A percentile compares a stretch with the other conserved stretches of the same genome.
Conservation (phyloP, 2,329 filamentous ascomycete genomes). For the Trichoderma gracile region DNA sequence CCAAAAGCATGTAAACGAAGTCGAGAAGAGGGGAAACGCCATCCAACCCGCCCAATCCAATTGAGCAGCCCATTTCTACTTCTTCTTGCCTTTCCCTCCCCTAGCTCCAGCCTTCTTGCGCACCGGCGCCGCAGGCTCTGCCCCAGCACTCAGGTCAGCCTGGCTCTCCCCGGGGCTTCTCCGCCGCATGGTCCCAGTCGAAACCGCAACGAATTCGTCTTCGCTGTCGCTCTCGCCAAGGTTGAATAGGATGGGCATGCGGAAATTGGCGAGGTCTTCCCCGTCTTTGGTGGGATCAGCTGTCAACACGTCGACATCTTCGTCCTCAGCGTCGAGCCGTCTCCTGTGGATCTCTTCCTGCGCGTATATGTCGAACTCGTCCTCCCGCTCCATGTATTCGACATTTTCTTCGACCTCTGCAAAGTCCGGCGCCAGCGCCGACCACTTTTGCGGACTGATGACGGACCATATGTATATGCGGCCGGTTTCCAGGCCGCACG, state of each 20-base stretch:
- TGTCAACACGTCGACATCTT: constrained; percentile 86
- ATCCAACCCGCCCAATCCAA: neutral
- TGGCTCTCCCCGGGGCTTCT: constrained; percentile 76
- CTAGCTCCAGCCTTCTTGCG: constrained; percentile 45
- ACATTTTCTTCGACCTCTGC: constrained; percentile 97
- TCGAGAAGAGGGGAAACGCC: neutral
- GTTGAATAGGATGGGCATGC: constrained; percentile 91
- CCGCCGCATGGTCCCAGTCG: constrained; percentile 79
- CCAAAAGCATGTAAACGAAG: neutral
- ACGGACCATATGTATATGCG: constrained; percentile 96
- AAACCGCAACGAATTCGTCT: constrained; percentile 74
- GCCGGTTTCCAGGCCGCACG: constrained; percentile 89
- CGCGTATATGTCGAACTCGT: constrained; percentile 97
- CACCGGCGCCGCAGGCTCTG: constrained; percentile 51
- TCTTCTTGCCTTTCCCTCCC: constrained; percentile 44
- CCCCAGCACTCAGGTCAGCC: constrained; percentile 49
- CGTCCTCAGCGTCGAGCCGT: constrained; percentile 86
- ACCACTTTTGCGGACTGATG: constrained; percentile 94
- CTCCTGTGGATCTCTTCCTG: constrained; percentile 92
- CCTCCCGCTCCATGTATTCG: constrained; percentile 91
- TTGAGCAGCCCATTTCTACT: neutral
- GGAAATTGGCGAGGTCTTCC: constrained; percentile 65
- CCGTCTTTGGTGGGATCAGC: constrained; percentile 63
- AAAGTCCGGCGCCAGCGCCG: constrained; percentile 93
- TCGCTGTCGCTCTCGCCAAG: constrained; percentile 93